Percentiles rank a stretch among this genome's conserved stretches.
Evolutionary conservation across 495 filamentous ascomycete genomes (phyloP).

Genomic region (Neurospora sp.): DNA sequence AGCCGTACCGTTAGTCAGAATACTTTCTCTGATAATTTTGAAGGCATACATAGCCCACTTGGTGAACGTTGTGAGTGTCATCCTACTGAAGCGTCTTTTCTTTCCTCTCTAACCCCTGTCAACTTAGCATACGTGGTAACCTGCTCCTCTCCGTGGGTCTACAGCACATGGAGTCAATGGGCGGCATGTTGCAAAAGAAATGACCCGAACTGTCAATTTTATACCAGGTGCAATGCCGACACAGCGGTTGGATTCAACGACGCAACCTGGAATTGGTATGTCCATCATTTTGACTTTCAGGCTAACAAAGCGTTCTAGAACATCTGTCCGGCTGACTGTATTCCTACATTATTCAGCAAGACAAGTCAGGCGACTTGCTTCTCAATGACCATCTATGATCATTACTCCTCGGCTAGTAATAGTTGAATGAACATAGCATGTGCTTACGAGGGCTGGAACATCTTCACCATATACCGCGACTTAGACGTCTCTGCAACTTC

Average conservation of each 20-base stretch:
- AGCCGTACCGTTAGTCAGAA: not conserved
- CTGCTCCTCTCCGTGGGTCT: accelerated
- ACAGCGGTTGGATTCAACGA: not conserved
- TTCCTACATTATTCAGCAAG: too few relatives aligned
- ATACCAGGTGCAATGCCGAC: not conserved
- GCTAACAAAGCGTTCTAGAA: too few relatives aligned
- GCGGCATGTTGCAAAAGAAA: not conserved
- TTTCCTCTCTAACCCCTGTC: not conserved
- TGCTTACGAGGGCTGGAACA: not conserved
- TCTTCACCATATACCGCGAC: not conserved
- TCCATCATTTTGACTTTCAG: not conserved
- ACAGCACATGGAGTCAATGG: not conserved
- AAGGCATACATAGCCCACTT: not conserved
- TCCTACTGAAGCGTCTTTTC: not conserved
- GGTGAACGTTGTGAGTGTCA: accelerated
- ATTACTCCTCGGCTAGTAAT: not conserved
- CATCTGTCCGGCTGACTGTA: too few relatives aligned
- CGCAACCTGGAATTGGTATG: accelerated
- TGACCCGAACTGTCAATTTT: not conserved
- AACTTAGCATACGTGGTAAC: not conserved
- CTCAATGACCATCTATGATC: not conserved
- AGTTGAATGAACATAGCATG: accelerated
- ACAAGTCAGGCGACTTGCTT: not conserved
- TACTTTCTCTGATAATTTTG: not conserved
- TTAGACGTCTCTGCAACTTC: not conserved